These are phyloP conservation scores for Ophioceras dolichostomum DNA, from an alignment of 2,329 filamentous ascomycete species.

Conservation along the genomic window DNA sequence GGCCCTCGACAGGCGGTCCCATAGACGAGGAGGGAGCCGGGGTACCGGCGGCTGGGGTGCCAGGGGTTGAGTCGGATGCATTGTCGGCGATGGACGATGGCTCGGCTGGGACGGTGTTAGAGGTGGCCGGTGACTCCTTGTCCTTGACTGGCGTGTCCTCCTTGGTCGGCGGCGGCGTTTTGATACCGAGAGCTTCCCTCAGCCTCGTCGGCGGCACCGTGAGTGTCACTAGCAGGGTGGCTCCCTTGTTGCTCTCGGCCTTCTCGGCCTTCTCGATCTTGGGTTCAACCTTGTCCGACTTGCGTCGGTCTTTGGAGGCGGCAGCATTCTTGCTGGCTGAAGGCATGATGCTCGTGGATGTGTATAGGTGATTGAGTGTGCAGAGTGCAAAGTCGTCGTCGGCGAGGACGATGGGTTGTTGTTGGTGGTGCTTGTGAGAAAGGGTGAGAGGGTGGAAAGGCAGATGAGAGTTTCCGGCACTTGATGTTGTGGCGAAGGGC, in stretches of 20 bases:
- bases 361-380: no score
- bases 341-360: conserved; percentile 17
- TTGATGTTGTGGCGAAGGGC: background rate
- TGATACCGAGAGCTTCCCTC: conserved; percentile 33
- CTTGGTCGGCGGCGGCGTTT: conserved; percentile 26
- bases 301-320: conserved; percentile 28
- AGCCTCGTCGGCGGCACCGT: conserved; percentile 38
- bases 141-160: conserved; percentile 25
- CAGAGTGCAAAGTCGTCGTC: background rate
- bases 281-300: conserved; percentile 20
- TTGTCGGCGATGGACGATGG: conserved; percentile 24
- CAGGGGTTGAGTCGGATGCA: conserved; percentile 45
- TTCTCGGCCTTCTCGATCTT: conserved; percentile 1
- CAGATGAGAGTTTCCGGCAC: background rate
- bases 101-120: conserved; percentile 22
- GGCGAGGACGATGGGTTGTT: background rate
- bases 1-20: conserved; percentile 46
- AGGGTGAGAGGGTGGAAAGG: background rate
- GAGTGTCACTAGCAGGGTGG: conserved; percentile 31
- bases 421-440: background rate
- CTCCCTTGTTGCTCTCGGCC: conserved; percentile 1
- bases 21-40: conserved; percentile 39
- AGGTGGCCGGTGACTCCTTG: conserved; percentile 20
- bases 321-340: conserved; percentile 20
- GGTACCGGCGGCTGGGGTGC: conserved; percentile 45